Evolutionary conservation across 2,329 filamentous ascomycete genomes (phyloP).

Genomic region (Phyllosticta citribraziliensis): DNA sequence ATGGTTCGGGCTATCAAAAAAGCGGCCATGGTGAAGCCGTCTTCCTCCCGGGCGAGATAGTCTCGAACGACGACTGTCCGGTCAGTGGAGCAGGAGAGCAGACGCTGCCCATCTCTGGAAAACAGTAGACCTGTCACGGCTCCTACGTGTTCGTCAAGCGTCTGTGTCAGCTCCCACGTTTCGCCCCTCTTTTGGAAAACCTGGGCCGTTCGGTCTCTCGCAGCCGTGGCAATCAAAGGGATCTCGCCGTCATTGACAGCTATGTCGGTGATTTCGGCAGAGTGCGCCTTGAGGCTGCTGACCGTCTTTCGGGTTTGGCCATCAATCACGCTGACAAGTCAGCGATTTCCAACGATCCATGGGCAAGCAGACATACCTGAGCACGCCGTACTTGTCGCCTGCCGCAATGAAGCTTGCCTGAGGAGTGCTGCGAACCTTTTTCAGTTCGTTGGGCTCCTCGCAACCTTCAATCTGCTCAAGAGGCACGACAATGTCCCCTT

Average conservation of each 20-base stretch:
- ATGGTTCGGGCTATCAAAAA: conserved; percentile 71
- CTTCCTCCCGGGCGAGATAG: conserved; percentile 58
- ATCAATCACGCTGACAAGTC: conserved; percentile 48
- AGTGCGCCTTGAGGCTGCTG: conserved; percentile 75
- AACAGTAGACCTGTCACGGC: conserved; percentile 73
- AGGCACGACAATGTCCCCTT: conserved; percentile 53
- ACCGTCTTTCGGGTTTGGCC: conserved; percentile 50
- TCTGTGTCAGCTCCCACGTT: conserved; percentile 72
- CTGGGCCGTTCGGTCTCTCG: conserved; percentile 85
- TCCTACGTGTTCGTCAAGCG: conserved; percentile 81
- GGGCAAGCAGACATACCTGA: conserved; percentile 39
- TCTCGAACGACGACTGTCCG: conserved; percentile 78
- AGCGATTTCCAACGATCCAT: neutral
- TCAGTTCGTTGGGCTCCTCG: conserved; percentile 48
- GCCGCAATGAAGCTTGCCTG: conserved; percentile 61
- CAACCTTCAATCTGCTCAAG: conserved; percentile 52
- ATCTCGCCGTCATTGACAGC: conserved; percentile 55
- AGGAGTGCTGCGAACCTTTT: conserved; percentile 47
- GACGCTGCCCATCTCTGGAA: conserved; percentile 55
- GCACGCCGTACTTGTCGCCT: conserved; percentile 77
- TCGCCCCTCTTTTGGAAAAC: conserved; percentile 59
- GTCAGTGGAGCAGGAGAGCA: conserved; percentile 83
- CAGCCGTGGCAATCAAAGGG: conserved; percentile 69
- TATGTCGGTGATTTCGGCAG: conserved; percentile 75
- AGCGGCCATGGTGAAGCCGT: conserved; percentile 51